phyloP scores from a whole-genome alignment of 805 yeast species.

The Ogataea nonfermentans region DNA sequence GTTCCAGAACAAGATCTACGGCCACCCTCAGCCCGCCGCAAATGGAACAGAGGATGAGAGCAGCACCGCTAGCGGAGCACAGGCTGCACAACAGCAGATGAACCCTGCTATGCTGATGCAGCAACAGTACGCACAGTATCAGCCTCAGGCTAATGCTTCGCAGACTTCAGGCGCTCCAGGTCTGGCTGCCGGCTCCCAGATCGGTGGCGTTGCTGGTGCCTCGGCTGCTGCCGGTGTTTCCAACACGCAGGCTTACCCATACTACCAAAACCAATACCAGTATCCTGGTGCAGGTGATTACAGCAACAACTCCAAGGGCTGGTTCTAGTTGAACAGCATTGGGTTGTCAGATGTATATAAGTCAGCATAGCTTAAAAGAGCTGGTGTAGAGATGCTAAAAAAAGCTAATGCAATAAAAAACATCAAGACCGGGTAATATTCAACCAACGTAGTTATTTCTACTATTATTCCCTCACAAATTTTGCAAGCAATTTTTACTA shows the following conservation, averaged over 20 bases:
- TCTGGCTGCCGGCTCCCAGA: constrained; percentile 16
- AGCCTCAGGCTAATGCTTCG: constrained; percentile 16
- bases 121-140: constrained; percentile 27
- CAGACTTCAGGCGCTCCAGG: constrained; percentile 16
- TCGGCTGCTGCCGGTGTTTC: constrained; percentile 14
- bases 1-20: constrained; percentile 29
- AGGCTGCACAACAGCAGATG: constrained; percentile 20
- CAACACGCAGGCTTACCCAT: constrained; percentile 22
- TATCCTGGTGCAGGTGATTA: constrained; percentile 23
- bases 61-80: constrained; percentile 13
- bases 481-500: constrained; percentile 10
- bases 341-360: constrained; percentile 9
- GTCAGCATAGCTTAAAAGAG: constrained; percentile 20
- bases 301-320: constrained; percentile 25
- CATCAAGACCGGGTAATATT: background rate
- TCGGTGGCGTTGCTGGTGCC: constrained; percentile 20
- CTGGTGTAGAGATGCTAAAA: constrained; percentile 26
- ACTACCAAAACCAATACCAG: constrained; percentile 27
- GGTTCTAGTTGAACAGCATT: constrained; percentile 18
- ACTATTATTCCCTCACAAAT: background rate
- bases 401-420: background rate
- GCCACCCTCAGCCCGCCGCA: constrained; percentile 27
- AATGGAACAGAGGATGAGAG: constrained; percentile 19
- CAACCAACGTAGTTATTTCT: background rate
- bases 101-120: constrained; percentile 26